These are phyloP conservation scores for Saturnispora hagleri DNA, from an alignment of 805 yeast genomes.

Conservation along the genomic window DNA sequence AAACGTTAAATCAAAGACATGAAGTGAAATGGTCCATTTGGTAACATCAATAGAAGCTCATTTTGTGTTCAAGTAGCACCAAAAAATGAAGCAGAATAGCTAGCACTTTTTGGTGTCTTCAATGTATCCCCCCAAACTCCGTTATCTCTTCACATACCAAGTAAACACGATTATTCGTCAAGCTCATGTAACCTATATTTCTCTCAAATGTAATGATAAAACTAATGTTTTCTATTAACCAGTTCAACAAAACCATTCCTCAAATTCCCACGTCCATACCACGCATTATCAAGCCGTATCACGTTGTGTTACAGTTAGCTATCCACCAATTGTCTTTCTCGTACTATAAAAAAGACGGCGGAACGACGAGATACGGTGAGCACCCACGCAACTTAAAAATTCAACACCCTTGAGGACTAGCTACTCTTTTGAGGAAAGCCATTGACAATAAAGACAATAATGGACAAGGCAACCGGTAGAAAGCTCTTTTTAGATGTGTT, in stretches of 20 bases:
- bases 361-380: not conserved
- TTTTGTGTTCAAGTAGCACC: not conserved
- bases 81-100: not conserved
- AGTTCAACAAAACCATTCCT: not conserved
- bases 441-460: not conserved
- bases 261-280: not conserved
- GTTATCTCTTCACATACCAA: not conserved
- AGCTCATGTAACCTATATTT: not conserved
- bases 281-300: not conserved
- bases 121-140: not conserved
- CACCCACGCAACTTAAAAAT: not conserved
- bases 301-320: not conserved
- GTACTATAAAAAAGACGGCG: not conserved
- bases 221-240: too few species aligned
- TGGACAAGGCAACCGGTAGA: constrained; percentile 35
- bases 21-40: too few species aligned
- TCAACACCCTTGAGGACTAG: not conserved
- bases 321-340: not conserved
- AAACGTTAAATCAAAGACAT: too few species aligned
- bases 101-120: too few species aligned
- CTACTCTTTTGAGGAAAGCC: not conserved
- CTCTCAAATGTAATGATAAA: not conserved
- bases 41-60: too few species aligned
- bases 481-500: constrained; percentile 57
- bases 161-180: too few species aligned